Evolutionary conservation across 768 basidiomycete species (phyloP), one percentile per base, ranked within the genome.

Genomic region (Infundibulicybe gibba): DNA sequence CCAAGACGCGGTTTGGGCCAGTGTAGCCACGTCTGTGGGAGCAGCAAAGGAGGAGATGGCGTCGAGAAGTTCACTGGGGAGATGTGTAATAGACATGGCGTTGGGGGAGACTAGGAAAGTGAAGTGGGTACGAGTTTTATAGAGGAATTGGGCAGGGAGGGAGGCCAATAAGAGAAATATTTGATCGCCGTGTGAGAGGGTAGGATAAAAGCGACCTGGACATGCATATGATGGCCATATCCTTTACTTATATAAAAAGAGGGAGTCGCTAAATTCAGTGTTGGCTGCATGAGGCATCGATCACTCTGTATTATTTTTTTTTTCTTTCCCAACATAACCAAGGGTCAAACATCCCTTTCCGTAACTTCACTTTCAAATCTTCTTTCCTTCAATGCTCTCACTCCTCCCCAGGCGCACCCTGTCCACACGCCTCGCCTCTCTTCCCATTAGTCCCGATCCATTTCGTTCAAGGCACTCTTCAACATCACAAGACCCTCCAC

Each of bases 1-100:
- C 31, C 59, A 51, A 12, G 72, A 59, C 51, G 53, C 64, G 6
- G 78, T 68, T 15, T 59, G 64, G 2, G 84, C 71, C 52, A 85
- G 69, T 10, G 73, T 60, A 41, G 70, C 64, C 54, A 87, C 79
- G 64, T 75, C 71, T 9, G 47, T 19, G 12, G 52, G 45, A 40
- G 43, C 38, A 17, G 60, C 56, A 59, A 52, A 45, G 54, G 61
- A 35, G 57, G 65, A 66, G 60, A 88, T 62, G 61, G 63, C 58
- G 66, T 81, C 77, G 54, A 85, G 56, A 55, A 89, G 78, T 56
- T 90, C 88, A 39, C 64, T 52, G 43, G 87, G 87, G 41, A 88
- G 70, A 31, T 50, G 54, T 39, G 63, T 52, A 51, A 79, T 58
- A 53, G 71, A 68, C 79, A 80, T 77, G 60, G 61, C 52, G 47